Evolutionary conservation across 2,329 filamentous ascomycete genomes (phyloP).

Genomic region (Dactylellina cionopaga): DNA sequence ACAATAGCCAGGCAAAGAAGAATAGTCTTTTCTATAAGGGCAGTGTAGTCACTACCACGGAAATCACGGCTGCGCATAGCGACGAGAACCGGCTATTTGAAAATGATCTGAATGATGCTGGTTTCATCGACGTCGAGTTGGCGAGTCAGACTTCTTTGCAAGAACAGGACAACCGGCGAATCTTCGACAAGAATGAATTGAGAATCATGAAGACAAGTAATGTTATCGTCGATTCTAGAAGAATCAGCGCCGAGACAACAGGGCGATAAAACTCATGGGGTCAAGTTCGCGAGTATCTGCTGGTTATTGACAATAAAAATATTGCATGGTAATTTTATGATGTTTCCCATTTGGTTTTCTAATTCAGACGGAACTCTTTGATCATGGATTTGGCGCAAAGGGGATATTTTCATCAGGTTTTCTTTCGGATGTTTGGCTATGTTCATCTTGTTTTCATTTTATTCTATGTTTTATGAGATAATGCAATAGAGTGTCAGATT

Average conservation of each 20-base stretch:
- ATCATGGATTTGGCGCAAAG: slow-evolving; percentile 13
- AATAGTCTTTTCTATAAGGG: slow-evolving; percentile 41
- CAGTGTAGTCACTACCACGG: slow-evolving; percentile 22
- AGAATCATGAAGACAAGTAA: slow-evolving; percentile 47
- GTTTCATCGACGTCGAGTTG: slow-evolving; percentile 26
- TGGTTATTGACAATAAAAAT: too few relatives aligned
- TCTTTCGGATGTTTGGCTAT: slow-evolving; percentile 21
- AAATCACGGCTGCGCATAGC: slow-evolving; percentile 24
- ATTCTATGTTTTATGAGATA: slow-evolving; percentile 8
- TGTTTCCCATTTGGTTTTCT: slow-evolving; percentile 1
- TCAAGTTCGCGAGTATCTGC: too few relatives aligned
- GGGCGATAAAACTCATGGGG: background rate
- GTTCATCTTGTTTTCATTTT: slow-evolving; percentile 32
- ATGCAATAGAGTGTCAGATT: slow-evolving; percentile 24
- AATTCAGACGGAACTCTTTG: background rate
- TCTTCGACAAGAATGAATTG: slow-evolving; percentile 30
- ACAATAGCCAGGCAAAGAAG: slow-evolving; percentile 39
- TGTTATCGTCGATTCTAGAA: slow-evolving; percentile 33
- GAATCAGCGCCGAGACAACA: slow-evolving; percentile 25
- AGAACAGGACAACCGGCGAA: background rate
- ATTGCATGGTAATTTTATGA: slow-evolving; percentile 7
- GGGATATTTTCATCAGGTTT: background rate
- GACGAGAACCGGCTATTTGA: slow-evolving; percentile 35
- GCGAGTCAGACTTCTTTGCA: slow-evolving; percentile 18
- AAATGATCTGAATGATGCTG: slow-evolving; percentile 2